Conservation (phyloP, 768 basidiomycete genomes). For the Sarcodon sp. region DNA sequence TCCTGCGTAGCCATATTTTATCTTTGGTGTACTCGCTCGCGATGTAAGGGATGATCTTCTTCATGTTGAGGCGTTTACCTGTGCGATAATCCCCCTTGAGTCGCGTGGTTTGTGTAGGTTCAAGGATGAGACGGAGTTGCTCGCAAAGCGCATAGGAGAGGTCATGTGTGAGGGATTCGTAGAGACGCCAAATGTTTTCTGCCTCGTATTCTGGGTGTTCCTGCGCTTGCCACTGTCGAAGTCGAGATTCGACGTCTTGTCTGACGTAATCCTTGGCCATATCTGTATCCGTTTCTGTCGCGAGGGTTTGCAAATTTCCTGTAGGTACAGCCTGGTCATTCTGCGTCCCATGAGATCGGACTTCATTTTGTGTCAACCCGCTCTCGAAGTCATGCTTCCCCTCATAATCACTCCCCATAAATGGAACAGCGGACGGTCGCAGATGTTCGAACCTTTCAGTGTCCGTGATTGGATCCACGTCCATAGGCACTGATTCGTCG, state of each 20-base stretch:
- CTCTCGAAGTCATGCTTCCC: conserved; percentile 5
- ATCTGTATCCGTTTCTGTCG: background rate
- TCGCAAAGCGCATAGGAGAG: conserved; percentile 90
- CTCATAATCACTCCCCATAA: background rate
- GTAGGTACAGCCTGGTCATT: background rate
- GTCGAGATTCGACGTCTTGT: conserved; percentile 31
- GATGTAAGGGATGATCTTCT: conserved; percentile 95
- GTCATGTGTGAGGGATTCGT: conserved; percentile 83
- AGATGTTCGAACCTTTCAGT: conserved; percentile 15
- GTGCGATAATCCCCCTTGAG: conserved; percentile 95
- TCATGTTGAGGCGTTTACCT: conserved; percentile 97
- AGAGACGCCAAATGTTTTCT: conserved; percentile 81
- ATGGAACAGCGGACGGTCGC: conserved; percentile 3
- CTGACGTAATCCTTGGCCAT: conserved; percentile 12
- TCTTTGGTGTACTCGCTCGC: conserved; percentile 99
- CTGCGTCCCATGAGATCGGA: conserved; percentile 5
- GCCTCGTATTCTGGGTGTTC: conserved; percentile 44
- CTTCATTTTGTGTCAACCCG: conserved; percentile 8
- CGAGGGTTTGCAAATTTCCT: background rate
- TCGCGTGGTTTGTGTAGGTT: conserved; percentile 88
- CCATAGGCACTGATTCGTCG: conserved; percentile 30
- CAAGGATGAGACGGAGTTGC: conserved; percentile 90
- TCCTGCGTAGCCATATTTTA: conserved; percentile 96
- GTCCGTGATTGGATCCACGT: conserved; percentile 25
- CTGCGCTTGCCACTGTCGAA: conserved; percentile 47